Conservation (phyloP, 495 filamentous ascomycete genomes). For the Thermothielavioides terrestris region DNA sequence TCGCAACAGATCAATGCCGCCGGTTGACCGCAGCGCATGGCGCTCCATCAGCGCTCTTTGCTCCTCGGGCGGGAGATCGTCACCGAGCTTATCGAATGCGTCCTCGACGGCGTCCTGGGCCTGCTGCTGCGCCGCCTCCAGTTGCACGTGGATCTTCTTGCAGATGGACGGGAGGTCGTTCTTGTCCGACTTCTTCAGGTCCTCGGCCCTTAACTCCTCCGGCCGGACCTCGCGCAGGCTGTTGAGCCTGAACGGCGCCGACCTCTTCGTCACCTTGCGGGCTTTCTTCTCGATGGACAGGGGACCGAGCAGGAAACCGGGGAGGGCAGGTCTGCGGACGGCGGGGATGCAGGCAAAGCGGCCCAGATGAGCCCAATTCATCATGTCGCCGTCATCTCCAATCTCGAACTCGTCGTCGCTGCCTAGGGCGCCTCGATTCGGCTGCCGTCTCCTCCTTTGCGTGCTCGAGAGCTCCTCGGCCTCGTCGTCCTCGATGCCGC, state of each 20-base stretch:
- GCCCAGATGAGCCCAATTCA: conserved; percentile 85
- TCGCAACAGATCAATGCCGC: conserved; percentile 63
- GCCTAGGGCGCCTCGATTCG: conserved; percentile 20
- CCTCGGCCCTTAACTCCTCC: conserved; percentile 59
- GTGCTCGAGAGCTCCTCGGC: conserved; percentile 38
- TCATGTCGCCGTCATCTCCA: conserved; percentile 63
- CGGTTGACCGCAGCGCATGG: conserved; percentile 50
- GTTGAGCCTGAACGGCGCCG: conserved; percentile 51
- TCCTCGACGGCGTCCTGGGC: conserved; percentile 37
- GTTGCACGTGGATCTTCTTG: conserved; percentile 51
- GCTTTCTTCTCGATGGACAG: conserved; percentile 79
- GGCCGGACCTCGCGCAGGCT: conserved; percentile 61
- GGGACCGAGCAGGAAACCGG: conserved; percentile 82
- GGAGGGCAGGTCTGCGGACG: conserved; percentile 64
- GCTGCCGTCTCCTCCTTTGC: conserved; percentile 34
- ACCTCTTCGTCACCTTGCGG: conserved; percentile 58
- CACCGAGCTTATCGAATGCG: conserved; percentile 25
- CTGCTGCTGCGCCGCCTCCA: conserved; percentile 32
- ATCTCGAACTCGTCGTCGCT: conserved; percentile 38
- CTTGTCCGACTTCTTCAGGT: conserved; percentile 64
- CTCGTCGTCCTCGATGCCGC: conserved; percentile 34
- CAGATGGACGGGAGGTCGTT: conserved; percentile 62
- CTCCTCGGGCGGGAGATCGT: conserved; percentile 20
- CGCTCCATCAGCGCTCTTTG: conserved; percentile 43
- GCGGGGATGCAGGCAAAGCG: conserved; percentile 61